Conservation (phyloP, 495 filamentous ascomycete species). For the Evernia prunastri region DNA sequence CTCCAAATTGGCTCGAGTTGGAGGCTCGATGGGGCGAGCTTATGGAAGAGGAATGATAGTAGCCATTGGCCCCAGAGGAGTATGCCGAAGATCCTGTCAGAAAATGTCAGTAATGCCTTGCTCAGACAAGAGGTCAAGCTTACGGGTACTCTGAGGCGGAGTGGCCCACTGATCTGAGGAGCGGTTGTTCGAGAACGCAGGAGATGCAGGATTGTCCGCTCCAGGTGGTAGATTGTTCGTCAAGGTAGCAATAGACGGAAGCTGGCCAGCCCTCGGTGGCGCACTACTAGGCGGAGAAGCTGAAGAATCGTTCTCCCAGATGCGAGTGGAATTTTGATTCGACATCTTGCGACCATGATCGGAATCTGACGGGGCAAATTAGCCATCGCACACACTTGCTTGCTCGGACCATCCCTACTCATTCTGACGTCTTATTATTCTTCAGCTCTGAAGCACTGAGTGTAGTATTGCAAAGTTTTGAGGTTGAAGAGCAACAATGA, state of each 20-base stretch:
- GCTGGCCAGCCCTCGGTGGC: constrained; percentile 20
- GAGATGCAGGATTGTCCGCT: constrained; percentile 21
- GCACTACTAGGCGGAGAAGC: constrained; percentile 14
- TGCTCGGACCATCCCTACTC: not conserved
- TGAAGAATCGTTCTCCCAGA: constrained; percentile 22
- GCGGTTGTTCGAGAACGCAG: constrained; percentile 25
- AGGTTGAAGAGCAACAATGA: constrained; percentile 4
- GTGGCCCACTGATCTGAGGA: constrained; percentile 27
- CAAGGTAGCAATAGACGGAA: constrained; percentile 27
- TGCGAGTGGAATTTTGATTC: constrained; percentile 21
- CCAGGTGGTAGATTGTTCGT: constrained; percentile 24
- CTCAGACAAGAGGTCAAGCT: constrained; percentile 6
- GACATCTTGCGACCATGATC: constrained; percentile 13
- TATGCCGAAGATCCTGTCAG: constrained; percentile 48
- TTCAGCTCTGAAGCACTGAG: not conserved
- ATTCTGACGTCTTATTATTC: not conserved
- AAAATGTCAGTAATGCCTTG: constrained; percentile 11
- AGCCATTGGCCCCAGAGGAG: constrained; percentile 46
- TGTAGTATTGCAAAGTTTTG: not conserved
- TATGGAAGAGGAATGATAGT: constrained; percentile 45
- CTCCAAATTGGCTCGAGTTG: constrained; percentile 42
- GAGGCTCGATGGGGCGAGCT: constrained; percentile 47
- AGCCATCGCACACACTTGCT: not conserved
- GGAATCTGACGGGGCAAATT: constrained; percentile 5
- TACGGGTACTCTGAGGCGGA: constrained; percentile 29